A percentile compares a stretch with the other conserved stretches of the same genome.
Conservation (phyloP, 2,329 filamentous ascomycete species). For the Ophiostoma populinum region DNA sequence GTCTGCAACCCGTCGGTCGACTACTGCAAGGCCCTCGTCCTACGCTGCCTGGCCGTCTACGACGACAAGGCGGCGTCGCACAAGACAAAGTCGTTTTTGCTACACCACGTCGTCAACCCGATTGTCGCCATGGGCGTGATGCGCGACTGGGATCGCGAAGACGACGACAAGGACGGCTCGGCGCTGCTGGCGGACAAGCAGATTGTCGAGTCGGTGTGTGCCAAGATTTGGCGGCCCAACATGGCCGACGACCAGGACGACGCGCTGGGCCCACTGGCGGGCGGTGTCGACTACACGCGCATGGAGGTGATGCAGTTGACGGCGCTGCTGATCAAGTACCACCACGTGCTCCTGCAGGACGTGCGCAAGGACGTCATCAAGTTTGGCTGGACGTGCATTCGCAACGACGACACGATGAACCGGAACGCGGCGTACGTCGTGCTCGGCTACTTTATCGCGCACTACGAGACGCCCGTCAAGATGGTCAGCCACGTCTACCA, state of each 20-base stretch:
- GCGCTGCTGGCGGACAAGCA: conserved; percentile 62
- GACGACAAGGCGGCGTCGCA: conserved; percentile 62
- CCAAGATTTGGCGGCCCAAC: conserved; percentile 86
- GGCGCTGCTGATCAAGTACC: conserved; percentile 88
- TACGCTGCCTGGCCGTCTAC: conserved; percentile 79
- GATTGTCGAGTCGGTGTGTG: conserved; percentile 79
- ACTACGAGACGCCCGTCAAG: conserved; percentile 91
- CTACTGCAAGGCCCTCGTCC: conserved; percentile 66
- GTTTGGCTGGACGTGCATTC: conserved; percentile 97
- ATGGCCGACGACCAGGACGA: conserved; percentile 71
- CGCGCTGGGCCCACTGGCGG: conserved; percentile 46
- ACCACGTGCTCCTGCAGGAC: conserved; percentile 73
- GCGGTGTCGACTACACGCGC: conserved; percentile 84
- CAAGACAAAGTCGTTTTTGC: conserved; percentile 80
- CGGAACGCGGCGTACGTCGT: conserved; percentile 96
- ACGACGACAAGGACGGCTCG: conserved; percentile 29
- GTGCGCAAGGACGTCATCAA: conserved; percentile 96
- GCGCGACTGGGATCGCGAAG: conserved; percentile 51
- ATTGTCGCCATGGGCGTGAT: conserved; percentile 94
- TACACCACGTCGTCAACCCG: conserved; percentile 86
- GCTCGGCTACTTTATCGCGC: conserved; percentile 92
- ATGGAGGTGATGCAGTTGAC: conserved; percentile 95
- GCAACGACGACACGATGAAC: conserved; percentile 97
- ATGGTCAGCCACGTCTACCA: conserved; percentile 93
- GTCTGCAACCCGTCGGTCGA: conserved; percentile 73